These are phyloP conservation scores for Xylaria sp. DNA, from an alignment of 2,329 filamentous ascomycete genomes.

Conservation along the genomic window DNA sequence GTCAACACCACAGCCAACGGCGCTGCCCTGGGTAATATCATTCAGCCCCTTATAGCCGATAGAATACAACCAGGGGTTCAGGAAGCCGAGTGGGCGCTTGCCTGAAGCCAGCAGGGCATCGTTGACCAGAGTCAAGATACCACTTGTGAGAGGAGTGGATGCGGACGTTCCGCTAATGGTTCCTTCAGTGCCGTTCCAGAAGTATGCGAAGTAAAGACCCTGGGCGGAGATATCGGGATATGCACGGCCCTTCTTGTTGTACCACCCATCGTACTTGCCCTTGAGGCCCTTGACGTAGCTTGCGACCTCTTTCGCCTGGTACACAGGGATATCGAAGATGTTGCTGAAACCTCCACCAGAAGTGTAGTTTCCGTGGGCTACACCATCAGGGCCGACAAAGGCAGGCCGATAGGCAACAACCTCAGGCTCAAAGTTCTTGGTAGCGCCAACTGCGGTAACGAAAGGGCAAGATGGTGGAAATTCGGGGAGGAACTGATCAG, in stretches of 20 bases:
- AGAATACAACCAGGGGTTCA: slow-evolving; percentile 58
- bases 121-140: slow-evolving; percentile 69
- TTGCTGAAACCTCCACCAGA: slow-evolving; percentile 59
- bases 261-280: slow-evolving; percentile 56
- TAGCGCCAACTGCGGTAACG: slow-evolving; percentile 49
- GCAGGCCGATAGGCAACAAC: slow-evolving; percentile 51
- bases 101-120: slow-evolving; percentile 65
- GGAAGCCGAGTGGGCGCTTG: slow-evolving; percentile 55
- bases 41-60: slow-evolving; percentile 50
- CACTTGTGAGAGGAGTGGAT: slow-evolving; percentile 65
- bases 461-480: slow-evolving; percentile 62
- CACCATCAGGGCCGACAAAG: slow-evolving; percentile 42
- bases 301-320: slow-evolving; percentile 53
- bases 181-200: slow-evolving; percentile 50
- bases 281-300: slow-evolving; percentile 55
- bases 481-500: slow-evolving; percentile 61
- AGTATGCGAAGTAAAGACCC: slow-evolving; percentile 47
- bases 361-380: slow-evolving; percentile 35
- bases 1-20: slow-evolving; percentile 51
- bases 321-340: slow-evolving; percentile 55
- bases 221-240: slow-evolving; percentile 57
- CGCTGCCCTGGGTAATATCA: slow-evolving; percentile 54
- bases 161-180: slow-evolving; percentile 63
- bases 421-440: slow-evolving; percentile 49
- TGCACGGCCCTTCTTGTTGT: slow-evolving; percentile 57